Conservation (phyloP, 2,329 filamentous ascomycete species). For the Alternaria infectoria region DNA sequence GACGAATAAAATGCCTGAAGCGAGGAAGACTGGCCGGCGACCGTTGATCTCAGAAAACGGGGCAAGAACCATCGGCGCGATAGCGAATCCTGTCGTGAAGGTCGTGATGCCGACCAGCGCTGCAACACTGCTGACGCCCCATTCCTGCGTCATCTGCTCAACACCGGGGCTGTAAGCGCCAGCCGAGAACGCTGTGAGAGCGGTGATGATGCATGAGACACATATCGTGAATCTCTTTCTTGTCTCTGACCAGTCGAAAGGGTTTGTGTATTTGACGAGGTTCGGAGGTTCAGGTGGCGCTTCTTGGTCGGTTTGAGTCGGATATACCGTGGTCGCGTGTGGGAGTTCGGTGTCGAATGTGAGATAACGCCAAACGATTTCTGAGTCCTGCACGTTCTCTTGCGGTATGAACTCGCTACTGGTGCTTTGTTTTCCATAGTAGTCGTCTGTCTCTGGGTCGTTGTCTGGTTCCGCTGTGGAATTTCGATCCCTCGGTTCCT, state of each 20-base stretch:
- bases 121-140: conserved; percentile 68
- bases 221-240: conserved; percentile 75
- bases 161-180: conserved; percentile 79
- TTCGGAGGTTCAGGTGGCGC: conserved; percentile 66
- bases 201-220: conserved; percentile 77
- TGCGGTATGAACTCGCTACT: conserved; percentile 7
- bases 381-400: conserved; percentile 19
- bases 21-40: conserved; percentile 79
- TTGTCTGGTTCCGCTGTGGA: conserved; percentile 15
- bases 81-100: conserved; percentile 76
- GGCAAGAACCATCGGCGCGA: conserved; percentile 86
- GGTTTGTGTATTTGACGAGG: conserved; percentile 70
- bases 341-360: conserved; percentile 67
- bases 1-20: conserved; percentile 74
- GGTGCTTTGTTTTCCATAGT: conserved; percentile 21
- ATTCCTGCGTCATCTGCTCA: conserved; percentile 68
- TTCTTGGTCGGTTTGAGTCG: conserved; percentile 39
- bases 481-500: conserved; percentile 8
- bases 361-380: conserved; percentile 65
- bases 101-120: conserved; percentile 78
- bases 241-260: conserved; percentile 72
- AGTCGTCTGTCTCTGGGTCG: conserved; percentile 22
- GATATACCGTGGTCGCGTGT: conserved; percentile 49
- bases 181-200: conserved; percentile 79
- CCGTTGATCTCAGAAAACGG: conserved; percentile 90